phyloP scores from a whole-genome alignment of 1,284 basidiomycete genomes.

The Ceratobasidium sp. region DNA sequence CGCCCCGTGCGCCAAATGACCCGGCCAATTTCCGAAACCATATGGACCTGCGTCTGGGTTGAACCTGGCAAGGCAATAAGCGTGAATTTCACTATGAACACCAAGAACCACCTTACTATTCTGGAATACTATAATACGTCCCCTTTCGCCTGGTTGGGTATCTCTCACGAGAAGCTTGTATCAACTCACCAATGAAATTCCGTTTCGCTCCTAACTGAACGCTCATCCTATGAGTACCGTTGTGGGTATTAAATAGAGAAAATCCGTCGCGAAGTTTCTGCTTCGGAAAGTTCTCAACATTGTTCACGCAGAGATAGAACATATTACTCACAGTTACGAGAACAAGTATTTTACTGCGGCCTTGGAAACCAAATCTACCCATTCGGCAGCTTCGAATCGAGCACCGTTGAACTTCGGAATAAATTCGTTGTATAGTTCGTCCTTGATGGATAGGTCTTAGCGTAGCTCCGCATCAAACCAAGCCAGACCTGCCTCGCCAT shows the following conservation, averaged over 20 bases:
- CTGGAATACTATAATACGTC: constrained; percentile 58
- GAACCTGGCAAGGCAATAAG: constrained; percentile 53
- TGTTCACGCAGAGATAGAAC: too few relatives aligned
- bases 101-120: constrained; percentile 42
- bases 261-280: constrained; percentile 54
- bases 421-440: constrained; percentile 64
- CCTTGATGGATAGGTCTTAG: too few relatives aligned
- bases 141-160: constrained; percentile 60
- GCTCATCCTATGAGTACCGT: constrained; percentile 60
- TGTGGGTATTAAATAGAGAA: constrained; percentile 61
- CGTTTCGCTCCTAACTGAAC: constrained; percentile 60
- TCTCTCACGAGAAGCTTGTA: constrained; percentile 58
- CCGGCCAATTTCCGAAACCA: constrained; percentile 60
- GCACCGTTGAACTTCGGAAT: constrained; percentile 61
- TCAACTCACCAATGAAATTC: constrained; percentile 62
- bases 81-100: background rate
- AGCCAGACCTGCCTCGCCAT: constrained; percentile 53
- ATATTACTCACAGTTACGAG: constrained; percentile 57
- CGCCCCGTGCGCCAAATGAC: constrained; percentile 60
- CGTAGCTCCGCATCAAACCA: too few relatives aligned
- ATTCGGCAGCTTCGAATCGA: constrained; percentile 61
- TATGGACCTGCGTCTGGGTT: constrained; percentile 61
- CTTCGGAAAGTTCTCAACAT: background rate
- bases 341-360: constrained; percentile 69
- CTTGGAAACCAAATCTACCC: constrained; percentile 62